phyloP scores from a whole-genome alignment of 164 flowering plant genomes.

The Umbilicus rupestris region DNA sequence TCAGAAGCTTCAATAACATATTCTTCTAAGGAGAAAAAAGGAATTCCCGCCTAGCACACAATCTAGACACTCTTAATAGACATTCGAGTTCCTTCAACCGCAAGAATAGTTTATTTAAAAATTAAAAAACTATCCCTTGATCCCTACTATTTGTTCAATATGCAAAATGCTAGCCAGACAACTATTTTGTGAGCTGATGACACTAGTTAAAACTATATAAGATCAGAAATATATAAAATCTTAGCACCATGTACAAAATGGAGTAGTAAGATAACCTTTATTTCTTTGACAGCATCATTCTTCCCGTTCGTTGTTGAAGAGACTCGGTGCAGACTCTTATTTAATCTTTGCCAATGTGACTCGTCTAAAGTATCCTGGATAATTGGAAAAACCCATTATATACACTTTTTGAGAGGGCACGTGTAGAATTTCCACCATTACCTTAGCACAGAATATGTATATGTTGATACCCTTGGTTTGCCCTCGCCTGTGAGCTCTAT shows the following conservation, averaged over 20 bases:
- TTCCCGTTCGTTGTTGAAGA: slow-evolving; percentile 82
- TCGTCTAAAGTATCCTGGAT: slow-evolving; percentile 81
- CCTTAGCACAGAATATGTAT: slow-evolving; percentile 95
- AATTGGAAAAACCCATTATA: neutral
- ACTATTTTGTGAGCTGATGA: neutral
- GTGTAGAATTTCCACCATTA: slow-evolving; percentile 12
- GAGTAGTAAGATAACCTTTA: slow-evolving; percentile 33
- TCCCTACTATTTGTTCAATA: too few relatives aligned
- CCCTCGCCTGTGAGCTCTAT: slow-evolving; percentile 93
- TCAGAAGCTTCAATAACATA: neutral
- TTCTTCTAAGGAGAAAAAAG: neutral
- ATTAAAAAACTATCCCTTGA: too few relatives aligned
- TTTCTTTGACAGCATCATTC: slow-evolving; percentile 57
- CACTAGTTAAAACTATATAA: neutral
- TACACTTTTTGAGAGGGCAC: neutral
- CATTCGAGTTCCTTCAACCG: too few relatives aligned
- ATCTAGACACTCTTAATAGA: too few relatives aligned
- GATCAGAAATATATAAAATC: neutral
- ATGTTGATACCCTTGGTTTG: slow-evolving; percentile 80
- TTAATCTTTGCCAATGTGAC: slow-evolving; percentile 57
- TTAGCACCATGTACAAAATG: neutral
- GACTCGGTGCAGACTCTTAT: slow-evolving; percentile 57
- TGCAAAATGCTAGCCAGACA: too few relatives aligned
- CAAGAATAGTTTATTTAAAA: too few relatives aligned
- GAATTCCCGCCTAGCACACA: neutral